phyloP scores from a whole-genome alignment of 225 moss, liverwort and hornwort species.

The Neckera pumila region DNA sequence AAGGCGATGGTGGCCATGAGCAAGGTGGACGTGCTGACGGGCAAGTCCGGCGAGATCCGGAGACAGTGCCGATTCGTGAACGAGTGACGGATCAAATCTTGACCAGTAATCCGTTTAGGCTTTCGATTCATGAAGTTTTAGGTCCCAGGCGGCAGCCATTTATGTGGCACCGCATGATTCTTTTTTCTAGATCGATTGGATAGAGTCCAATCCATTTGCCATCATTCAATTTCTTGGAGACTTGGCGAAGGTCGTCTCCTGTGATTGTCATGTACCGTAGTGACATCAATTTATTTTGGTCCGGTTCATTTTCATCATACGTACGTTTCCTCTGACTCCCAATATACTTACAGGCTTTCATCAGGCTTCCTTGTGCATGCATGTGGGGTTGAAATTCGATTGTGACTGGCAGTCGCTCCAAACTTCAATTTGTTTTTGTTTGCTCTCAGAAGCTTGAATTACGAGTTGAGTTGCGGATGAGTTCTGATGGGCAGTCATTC shows the following conservation, averaged over 20 bases:
- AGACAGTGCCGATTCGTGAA: not conserved
- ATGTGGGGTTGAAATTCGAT: not conserved
- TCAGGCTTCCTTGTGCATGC: not conserved
- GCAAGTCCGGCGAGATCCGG: not conserved
- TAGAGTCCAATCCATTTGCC: not conserved
- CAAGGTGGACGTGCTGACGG: not conserved
- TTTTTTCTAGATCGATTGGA: not conserved
- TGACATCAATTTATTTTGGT: not conserved
- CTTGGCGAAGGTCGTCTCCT: not conserved
- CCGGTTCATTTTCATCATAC: not conserved
- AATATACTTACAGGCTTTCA: no score
- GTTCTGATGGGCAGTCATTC: not conserved
- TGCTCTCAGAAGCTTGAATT: no score
- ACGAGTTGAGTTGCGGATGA: not conserved
- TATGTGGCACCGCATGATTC: not conserved
- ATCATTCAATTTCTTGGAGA: not conserved
- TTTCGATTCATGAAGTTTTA: not conserved
- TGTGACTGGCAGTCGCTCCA: no score
- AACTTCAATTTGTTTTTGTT: no score
- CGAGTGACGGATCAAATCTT: not conserved
- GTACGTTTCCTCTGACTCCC: not conserved
- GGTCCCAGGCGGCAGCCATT: not conserved
- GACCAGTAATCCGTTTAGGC: no score
- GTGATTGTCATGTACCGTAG: not conserved
- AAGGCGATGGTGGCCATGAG: conserved; percentile 8